Evolutionary conservation across 305 asterid species (phyloP).

Genomic region (Fraxinus angustifolia): DNA sequence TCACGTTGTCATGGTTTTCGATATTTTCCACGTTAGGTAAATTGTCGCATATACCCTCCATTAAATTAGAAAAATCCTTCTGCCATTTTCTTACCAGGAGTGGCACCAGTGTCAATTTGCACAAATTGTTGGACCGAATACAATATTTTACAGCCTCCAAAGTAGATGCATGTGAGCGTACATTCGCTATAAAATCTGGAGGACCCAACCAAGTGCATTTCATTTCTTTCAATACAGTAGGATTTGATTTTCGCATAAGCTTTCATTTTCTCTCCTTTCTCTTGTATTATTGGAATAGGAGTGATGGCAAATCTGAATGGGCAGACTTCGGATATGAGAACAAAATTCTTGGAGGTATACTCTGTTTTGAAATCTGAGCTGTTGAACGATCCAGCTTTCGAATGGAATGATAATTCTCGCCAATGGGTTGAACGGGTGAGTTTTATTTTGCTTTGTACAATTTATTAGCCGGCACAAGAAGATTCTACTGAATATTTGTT

Average conservation of each 20-base stretch:
- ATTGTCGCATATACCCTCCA: not conserved
- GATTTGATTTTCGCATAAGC: not conserved
- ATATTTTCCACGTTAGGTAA: not conserved
- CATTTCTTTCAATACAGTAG: not conserved
- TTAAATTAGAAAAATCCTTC: not conserved
- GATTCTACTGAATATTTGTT: conserved; percentile 8
- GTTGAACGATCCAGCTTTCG: conserved; percentile 71
- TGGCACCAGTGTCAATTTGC: not conserved
- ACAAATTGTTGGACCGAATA: not conserved
- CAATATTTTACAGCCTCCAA: not conserved
- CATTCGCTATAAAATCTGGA: not conserved
- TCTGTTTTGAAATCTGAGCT: conserved; percentile 75
- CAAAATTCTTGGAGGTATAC: conserved; percentile 57
- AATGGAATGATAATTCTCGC: conserved; percentile 67
- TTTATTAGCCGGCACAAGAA: not conserved
- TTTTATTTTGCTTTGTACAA: not conserved
- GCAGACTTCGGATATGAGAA: conserved; percentile 50
- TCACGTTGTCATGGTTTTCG: not conserved
- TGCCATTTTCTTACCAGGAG: not conserved
- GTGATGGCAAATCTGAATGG: conserved; percentile 28
- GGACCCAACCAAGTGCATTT: not conserved
- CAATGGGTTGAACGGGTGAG: conserved; percentile 79
- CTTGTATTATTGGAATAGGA: not conserved
- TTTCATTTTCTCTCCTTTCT: not conserved
- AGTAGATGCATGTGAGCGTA: not conserved